These are phyloP conservation scores for Aspergillus neoniger DNA, from an alignment of 2,329 filamentous ascomycete species.

Conservation along the genomic window DNA sequence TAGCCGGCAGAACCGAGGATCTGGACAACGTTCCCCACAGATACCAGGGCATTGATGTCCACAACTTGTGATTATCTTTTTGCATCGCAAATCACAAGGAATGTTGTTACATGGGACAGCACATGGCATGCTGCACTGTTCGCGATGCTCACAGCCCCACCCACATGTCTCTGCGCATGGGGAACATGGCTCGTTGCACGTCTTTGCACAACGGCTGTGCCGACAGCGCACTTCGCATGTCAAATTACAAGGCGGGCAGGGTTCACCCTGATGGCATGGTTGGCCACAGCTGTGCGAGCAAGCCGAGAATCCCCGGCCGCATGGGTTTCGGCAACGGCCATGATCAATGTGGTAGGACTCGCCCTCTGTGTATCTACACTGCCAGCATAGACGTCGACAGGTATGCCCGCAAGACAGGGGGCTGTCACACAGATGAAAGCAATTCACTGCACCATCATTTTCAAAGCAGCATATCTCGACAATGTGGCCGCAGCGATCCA, in stretches of 20 bases:
- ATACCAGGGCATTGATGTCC: conserved; percentile 22
- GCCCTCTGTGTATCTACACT: not conserved
- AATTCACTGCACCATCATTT: not conserved
- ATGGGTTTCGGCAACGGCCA: conserved; percentile 4
- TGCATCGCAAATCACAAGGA: conserved; percentile 19
- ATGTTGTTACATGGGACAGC: conserved; percentile 20
- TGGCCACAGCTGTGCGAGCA: conserved; percentile 5
- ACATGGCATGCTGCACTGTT: conserved; percentile 20
- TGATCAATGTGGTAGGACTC: not conserved
- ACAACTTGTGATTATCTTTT: conserved; percentile 14
- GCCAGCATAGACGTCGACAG: conserved; percentile 7
- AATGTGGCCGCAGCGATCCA: conserved; percentile 4
- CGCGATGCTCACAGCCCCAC: conserved; percentile 18
- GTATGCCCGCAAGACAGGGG: conserved; percentile 5
- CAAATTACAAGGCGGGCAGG: conserved; percentile 3
- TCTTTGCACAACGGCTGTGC: conserved; percentile 14
- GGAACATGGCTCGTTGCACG: conserved; percentile 18
- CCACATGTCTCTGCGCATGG: conserved; percentile 20
- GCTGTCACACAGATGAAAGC: not conserved
- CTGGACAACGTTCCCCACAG: conserved; percentile 21
- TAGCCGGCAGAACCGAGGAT: conserved; percentile 8
- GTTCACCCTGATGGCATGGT: not conserved
- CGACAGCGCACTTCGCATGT: conserved; percentile 17
- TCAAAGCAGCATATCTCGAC: conserved; percentile 4
- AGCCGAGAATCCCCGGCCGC: conserved; percentile 3